Evolutionary conservation across 1,284 basidiomycete genomes (phyloP).

Genomic region (Rhodofomes roseus): DNA sequence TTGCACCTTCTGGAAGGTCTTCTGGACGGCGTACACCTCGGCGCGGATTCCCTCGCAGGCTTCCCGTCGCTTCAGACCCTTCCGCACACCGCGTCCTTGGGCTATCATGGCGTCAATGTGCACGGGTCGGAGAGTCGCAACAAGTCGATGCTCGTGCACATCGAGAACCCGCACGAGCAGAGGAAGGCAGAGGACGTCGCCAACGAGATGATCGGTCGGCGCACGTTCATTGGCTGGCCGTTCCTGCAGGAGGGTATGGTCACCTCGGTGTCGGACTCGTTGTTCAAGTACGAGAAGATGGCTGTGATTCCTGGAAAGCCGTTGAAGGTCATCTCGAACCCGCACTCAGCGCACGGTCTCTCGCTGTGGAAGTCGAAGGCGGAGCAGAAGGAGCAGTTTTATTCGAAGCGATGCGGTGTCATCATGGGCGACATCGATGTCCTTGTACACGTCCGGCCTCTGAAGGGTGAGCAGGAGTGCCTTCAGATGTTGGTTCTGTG

Average conservation of each 20-base stretch:
- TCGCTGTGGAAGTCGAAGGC: constrained; percentile 75
- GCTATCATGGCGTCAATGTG: constrained; percentile 89
- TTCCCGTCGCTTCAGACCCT: constrained; percentile 95
- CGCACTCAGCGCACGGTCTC: constrained; percentile 66
- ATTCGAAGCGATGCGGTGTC: constrained; percentile 89
- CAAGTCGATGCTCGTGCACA: constrained; percentile 89
- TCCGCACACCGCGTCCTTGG: constrained; percentile 74
- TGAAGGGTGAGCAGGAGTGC: constrained; percentile 65
- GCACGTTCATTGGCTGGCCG: constrained; percentile 88
- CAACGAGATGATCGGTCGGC: constrained; percentile 68
- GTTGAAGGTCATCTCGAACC: constrained; percentile 63
- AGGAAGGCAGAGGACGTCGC: constrained; percentile 75
- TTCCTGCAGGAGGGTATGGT: constrained; percentile 93
- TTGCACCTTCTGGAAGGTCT: constrained; percentile 86
- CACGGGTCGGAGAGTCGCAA: constrained; percentile 90
- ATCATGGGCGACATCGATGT: constrained; percentile 81
- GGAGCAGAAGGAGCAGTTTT: constrained; percentile 77
- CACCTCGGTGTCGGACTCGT: constrained; percentile 80
- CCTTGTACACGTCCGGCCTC: constrained; percentile 78
- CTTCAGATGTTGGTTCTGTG: constrained; percentile 1
- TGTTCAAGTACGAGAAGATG: constrained; percentile 85
- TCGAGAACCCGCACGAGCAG: constrained; percentile 73
- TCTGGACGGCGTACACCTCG: constrained; percentile 86
- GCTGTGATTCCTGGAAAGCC: constrained; percentile 49
- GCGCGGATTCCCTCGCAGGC: constrained; percentile 85